Base-by-base conservation (phyloP, 2,329 filamentous ascomycete genomes). In the Diplocarpon rosae region DNA sequence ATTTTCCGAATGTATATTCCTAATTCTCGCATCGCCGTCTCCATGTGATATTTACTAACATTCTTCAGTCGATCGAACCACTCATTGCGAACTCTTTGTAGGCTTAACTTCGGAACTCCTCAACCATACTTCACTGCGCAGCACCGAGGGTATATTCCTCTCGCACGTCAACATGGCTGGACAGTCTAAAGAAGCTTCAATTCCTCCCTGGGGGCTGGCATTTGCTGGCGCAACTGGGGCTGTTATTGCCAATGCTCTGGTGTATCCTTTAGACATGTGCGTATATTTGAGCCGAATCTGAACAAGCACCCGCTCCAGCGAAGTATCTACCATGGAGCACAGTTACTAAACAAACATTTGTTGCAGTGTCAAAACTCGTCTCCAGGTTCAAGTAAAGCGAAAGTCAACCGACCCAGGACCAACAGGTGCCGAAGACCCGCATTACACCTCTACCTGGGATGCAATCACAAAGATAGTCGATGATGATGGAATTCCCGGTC, bases 181-280 rank as follows among this genome's bases (percentile, higher is more conserved):
- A 39, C 54, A 59, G 48, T 62, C 61, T 31, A 63, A 63, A 46
- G 58, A 62, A 39, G 57, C 53, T 24, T 20, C 51, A 71, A 54
- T 96, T 48, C 88, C 92, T 34, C 85, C 92, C 43, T 96, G 90
- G 90, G 90, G 89, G 43, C 82, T 83, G 61, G 92, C 92, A 43
- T 79, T 95, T 54, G 90, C 92, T 51, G 92, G 92, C 59, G 87
- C 92, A 42, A 85, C 86, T 15, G 92, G 92, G 50, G 92, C 92
- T 37, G 87, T 96, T 31, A 73, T 98, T 48, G 92, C 92, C 47
- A 98, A 98, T 70, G 85, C 89, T 36, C 69, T 95, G 51, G 90
- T 96, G 46, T 98, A 98, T 66, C 92, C 92, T 37, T 73, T 98
- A 49, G 92, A 98, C 66, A 89, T 98, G 89, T 95, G 71, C 70